phyloP scores from a whole-genome alignment of 805 yeast genomes.

The Myxozyma nipponensis region DNA sequence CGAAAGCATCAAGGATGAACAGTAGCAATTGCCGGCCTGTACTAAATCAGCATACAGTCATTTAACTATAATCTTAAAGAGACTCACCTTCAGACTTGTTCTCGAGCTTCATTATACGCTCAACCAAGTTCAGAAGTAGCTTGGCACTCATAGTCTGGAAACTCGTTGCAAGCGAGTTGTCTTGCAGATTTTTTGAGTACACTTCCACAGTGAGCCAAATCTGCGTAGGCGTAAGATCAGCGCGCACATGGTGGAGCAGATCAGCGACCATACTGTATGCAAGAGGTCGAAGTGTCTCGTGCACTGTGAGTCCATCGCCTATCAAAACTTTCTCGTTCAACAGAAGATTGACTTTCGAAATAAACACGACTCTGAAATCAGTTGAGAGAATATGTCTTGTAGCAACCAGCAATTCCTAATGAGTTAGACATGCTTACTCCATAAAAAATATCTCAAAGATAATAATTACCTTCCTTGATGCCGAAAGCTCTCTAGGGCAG shows the following conservation, averaged over 20 bases:
- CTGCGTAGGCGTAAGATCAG: slow-evolving; percentile 74
- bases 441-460: background rate
- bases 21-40: slow-evolving; percentile 72
- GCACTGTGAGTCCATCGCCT: slow-evolving; percentile 89
- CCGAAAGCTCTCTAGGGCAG: slow-evolving; percentile 89
- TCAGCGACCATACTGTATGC: slow-evolving; percentile 97
- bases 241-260: slow-evolving; percentile 85
- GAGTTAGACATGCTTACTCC: background rate
- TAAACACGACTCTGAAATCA: slow-evolving; percentile 72
- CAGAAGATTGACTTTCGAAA: slow-evolving; percentile 78
- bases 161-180: slow-evolving; percentile 74
- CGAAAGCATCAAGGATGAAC: slow-evolving; percentile 82
- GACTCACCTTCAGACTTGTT: slow-evolving; percentile 57
- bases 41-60: no score
- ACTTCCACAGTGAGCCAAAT: slow-evolving; percentile 82
- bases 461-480: slow-evolving; percentile 62
- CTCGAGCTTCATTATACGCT: slow-evolving; percentile 75
- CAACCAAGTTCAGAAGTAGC: slow-evolving; percentile 79
- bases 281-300: slow-evolving; percentile 78
- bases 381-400: slow-evolving; percentile 93
- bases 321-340: slow-evolving; percentile 84
- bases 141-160: slow-evolving; percentile 97
- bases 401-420: slow-evolving; percentile 75
- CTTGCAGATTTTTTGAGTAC: slow-evolving; percentile 76
- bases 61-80: background rate